phyloP scores from a whole-genome alignment of 306 rosid species.

The Acacia melanoxylon region DNA sequence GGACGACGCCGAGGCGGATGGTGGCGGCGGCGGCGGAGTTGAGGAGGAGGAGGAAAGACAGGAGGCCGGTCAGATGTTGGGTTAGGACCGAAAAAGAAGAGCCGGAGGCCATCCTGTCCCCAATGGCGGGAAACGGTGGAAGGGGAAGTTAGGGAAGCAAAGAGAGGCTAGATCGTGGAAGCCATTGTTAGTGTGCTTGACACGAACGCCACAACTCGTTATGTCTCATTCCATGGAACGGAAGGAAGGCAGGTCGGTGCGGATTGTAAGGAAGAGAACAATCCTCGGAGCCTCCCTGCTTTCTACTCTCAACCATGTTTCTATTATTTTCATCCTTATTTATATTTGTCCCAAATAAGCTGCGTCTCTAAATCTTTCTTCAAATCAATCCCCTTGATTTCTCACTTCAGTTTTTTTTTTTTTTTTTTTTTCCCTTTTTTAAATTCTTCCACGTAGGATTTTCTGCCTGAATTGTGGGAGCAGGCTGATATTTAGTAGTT shows the following conservation, averaged over 20 bases:
- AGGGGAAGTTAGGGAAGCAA: conserved; percentile 19
- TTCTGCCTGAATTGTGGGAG: conserved; percentile 18
- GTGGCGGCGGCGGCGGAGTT: conserved; percentile 16
- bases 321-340: neutral
- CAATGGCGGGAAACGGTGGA: conserved; percentile 24
- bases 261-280: conserved; percentile 69
- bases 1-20: conserved; percentile 51
- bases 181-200: conserved; percentile 46
- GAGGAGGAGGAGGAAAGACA: neutral
- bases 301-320: conserved; percentile 22
- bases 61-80: conserved; percentile 4
- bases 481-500: neutral
- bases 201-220: conserved; percentile 41
- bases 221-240: neutral
- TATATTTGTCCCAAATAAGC: neutral
- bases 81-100: conserved; percentile 5
- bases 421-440: too few relatives aligned
- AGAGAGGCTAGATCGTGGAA: conserved; percentile 47
- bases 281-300: conserved; percentile 48
- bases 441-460: conserved; percentile 5
- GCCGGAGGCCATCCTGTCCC: conserved; percentile 81
- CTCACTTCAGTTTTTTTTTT: neutral
- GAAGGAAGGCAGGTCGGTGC: conserved; percentile 37
- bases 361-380: neutral
- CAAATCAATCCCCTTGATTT: neutral